Percentiles rank a stretch among this genome's conserved stretches.
Conservation (phyloP, 768 basidiomycete species). For the Heimioporus sp. region DNA sequence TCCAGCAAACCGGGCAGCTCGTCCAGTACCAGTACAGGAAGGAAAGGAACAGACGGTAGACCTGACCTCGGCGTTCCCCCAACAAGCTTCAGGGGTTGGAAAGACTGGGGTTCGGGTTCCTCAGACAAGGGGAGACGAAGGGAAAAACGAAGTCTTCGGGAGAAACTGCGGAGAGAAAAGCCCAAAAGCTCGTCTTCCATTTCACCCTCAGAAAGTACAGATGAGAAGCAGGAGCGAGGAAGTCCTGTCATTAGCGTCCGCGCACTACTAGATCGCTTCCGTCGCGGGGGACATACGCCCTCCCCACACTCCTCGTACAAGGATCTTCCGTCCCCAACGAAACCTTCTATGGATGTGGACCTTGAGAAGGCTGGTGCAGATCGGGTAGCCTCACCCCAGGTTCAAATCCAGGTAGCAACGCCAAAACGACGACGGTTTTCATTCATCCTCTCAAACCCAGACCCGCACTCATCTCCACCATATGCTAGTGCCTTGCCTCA, state of each 20-base stretch:
- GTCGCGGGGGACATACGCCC: slow-evolving; percentile 24
- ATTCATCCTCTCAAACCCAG: slow-evolving; percentile 33
- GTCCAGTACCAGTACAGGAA: slow-evolving; percentile 20
- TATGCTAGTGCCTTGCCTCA: slow-evolving; percentile 5
- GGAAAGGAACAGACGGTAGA: slow-evolving; percentile 6
- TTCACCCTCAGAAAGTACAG: slow-evolving; percentile 17
- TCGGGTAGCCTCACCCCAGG: slow-evolving; percentile 14
- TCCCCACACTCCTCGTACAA: slow-evolving; percentile 26
- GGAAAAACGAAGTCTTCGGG: slow-evolving; percentile 11
- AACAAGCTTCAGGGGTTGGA: slow-evolving; percentile 27
- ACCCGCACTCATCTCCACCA: slow-evolving; percentile 22
- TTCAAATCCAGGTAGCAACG: slow-evolving; percentile 13
- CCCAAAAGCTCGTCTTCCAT: slow-evolving; percentile 13
- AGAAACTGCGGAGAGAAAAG: slow-evolving; percentile 13
- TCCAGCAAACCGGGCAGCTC: slow-evolving; percentile 14
- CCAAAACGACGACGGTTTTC: slow-evolving; percentile 22
- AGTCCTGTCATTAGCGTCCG: slow-evolving; percentile 27
- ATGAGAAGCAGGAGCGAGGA: slow-evolving; percentile 21
- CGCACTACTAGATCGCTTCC: slow-evolving; percentile 25
- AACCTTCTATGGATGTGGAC: slow-evolving; percentile 9
- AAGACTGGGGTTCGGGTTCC: slow-evolving; percentile 13
- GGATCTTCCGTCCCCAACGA: slow-evolving; percentile 18
- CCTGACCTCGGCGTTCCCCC: slow-evolving; percentile 25
- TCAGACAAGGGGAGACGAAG: slow-evolving; percentile 19
- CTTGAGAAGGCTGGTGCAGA: slow-evolving; percentile 9